Evolutionary conservation across 495 filamentous ascomycete genomes (phyloP).

Genomic region (Pseudoneurospora amorphoporcata): DNA sequence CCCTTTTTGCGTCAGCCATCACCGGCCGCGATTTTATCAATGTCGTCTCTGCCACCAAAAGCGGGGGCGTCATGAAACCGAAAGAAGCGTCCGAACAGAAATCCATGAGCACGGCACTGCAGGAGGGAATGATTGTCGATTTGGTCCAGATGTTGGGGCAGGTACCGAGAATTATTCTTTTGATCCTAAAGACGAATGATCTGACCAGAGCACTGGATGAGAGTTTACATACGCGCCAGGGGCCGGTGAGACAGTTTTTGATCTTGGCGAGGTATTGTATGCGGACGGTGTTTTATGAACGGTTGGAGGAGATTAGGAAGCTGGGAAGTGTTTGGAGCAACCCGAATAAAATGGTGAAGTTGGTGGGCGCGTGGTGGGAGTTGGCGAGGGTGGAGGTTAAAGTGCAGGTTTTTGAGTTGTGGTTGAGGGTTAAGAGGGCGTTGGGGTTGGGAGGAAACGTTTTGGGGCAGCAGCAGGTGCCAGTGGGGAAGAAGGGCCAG

Average conservation of each 20-base stretch:
- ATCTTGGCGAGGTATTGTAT: slow-evolving; percentile 92
- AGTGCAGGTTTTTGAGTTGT: slow-evolving; percentile 48
- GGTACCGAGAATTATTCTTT: slow-evolving; percentile 81
- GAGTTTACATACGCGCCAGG: slow-evolving; percentile 79
- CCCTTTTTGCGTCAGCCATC: slow-evolving; percentile 90
- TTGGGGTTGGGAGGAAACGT: slow-evolving; percentile 16
- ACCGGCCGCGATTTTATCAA: slow-evolving; percentile 85
- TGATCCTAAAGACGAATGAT: slow-evolving; percentile 98
- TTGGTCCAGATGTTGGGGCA: slow-evolving; percentile 80
- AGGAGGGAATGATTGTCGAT: slow-evolving; percentile 78
- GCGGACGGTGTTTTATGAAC: slow-evolving; percentile 77
- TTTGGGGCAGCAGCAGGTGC: background rate
- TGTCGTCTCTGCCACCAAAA: slow-evolving; percentile 26
- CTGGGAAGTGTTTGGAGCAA: slow-evolving; percentile 35
- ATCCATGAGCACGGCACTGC: slow-evolving; percentile 67
- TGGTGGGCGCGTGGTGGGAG: slow-evolving; percentile 41
- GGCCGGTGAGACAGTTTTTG: slow-evolving; percentile 79
- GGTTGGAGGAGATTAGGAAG: slow-evolving; percentile 56
- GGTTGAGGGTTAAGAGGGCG: slow-evolving; percentile 42
- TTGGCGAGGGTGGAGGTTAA: slow-evolving; percentile 42
- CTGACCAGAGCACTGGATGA: slow-evolving; percentile 91
- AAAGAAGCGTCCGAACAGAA: slow-evolving; percentile 68
- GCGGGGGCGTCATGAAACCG: slow-evolving; percentile 47
- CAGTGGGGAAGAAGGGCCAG: background rate
- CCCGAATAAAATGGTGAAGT: slow-evolving; percentile 30